Evolutionary conservation across 2,329 filamentous ascomycete species (phyloP), one percentile per base, ranked within the genome.

Genomic region (Aschersonia sp.): DNA sequence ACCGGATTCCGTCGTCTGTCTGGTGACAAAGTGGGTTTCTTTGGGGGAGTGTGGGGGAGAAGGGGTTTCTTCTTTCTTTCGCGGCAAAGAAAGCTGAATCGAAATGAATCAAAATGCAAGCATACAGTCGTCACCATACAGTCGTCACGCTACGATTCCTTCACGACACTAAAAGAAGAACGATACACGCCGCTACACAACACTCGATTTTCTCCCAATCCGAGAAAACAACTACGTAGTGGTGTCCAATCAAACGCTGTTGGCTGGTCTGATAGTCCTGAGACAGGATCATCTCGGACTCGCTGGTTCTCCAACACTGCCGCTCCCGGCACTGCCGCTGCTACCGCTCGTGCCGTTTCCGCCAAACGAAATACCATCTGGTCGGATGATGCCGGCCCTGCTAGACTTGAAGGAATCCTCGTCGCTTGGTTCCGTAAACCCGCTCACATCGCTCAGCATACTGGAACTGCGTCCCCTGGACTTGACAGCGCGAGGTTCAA

Each of bases 391-490:
- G 46, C 6, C 31, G 48, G 31, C 50, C 10, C 10, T 10, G 32
- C 57, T 54, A 10, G 59, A 60, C 31, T 51, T 52, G 44, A 43
- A 38, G n/a, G 57, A 51, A 29, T 74, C 75, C 43, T 73, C 75
- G 45, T 68, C 69, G 54, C 74, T 80, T 12, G 73, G 77, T 62
- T 82, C 77, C 5, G 79, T 83, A 55, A 82, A 80, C 28, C 78
- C 78, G n/a, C 77, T 81, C 3, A 82, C 67, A 55, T 81, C 74
- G 56, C 78, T 82, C 2, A 83, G 72, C 79, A 83, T 83, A 49
- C 77, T 81, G 7, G 77, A 81, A 31, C 78, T 82, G 45, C 79
- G 74, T 29, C 77, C 78, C 43, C 78, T 65, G 31, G 67, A 65
- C 59, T 70, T 72, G 53, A 53, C 58, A 51, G 53, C 61, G 54